A percentile compares a stretch with the other conserved stretches of the same genome.
Conservation (phyloP, 108 stramenopile species). For the Mayamaea pseudoterrestris region DNA sequence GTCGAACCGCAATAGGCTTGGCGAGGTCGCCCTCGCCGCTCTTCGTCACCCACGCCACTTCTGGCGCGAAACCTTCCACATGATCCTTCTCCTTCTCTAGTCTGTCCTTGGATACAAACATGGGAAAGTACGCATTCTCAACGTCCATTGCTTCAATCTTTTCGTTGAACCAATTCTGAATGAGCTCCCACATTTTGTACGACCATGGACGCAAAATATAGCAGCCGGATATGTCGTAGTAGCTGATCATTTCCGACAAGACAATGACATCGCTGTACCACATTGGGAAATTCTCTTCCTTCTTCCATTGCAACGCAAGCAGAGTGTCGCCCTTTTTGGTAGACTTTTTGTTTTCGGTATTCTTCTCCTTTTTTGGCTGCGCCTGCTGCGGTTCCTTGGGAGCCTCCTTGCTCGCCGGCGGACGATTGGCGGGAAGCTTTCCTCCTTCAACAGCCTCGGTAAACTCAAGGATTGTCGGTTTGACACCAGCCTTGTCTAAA, state of each 20-base stretch:
- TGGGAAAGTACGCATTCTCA: slow-evolving; percentile 95
- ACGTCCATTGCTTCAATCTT: slow-evolving; percentile 80
- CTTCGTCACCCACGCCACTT: slow-evolving; percentile 96
- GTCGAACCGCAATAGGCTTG: slow-evolving; percentile 95
- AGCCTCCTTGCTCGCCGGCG: slow-evolving; percentile 16
- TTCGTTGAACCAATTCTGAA: slow-evolving; percentile 93
- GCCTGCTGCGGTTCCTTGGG: slow-evolving; percentile 7
- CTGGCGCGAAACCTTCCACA: slow-evolving; percentile 98
- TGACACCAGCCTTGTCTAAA: slow-evolving; percentile 35
- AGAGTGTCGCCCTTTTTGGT: slow-evolving; percentile 70
- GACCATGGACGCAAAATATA: slow-evolving; percentile 98
- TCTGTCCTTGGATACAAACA: slow-evolving; percentile 90
- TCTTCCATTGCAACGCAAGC: slow-evolving; percentile 74
- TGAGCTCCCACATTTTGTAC: slow-evolving; percentile 97
- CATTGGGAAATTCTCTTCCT: slow-evolving; percentile 89
- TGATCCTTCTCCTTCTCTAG: slow-evolving; percentile 97
- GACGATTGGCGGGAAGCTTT: slow-evolving; percentile 23
- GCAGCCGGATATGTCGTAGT: slow-evolving; percentile 98
- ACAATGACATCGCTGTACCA: slow-evolving; percentile 99
- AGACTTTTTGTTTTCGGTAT: slow-evolving; percentile 9
- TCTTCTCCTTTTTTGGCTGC: slow-evolving; percentile 12
- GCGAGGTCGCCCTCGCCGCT: slow-evolving; percentile 81
- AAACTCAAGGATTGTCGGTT: slow-evolving; percentile 59
- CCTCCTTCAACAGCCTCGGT: slow-evolving; percentile 13
- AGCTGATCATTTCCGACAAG: slow-evolving; percentile 97